Percentiles rank a stretch among this genome's conserved stretches.
phyloP scores from a whole-genome alignment of 768 basidiomycete genomes.

The Udeniomyces megalosporus region DNA sequence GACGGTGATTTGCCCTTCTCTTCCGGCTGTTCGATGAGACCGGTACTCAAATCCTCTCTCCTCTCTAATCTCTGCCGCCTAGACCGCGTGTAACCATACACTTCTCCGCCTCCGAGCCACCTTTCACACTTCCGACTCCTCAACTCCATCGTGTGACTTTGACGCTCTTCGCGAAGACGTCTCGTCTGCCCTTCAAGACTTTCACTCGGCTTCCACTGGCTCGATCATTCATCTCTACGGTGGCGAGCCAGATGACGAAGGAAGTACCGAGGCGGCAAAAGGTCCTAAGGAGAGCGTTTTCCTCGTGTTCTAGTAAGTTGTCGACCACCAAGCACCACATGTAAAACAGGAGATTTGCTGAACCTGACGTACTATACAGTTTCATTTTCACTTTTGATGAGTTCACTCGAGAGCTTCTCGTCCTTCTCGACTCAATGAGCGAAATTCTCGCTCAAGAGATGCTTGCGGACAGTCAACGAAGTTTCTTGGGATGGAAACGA shows the following conservation, averaged over 20 bases:
- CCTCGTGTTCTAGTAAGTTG: slow-evolving; percentile 71
- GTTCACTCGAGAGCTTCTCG: slow-evolving; percentile 66
- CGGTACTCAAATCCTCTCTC: background rate
- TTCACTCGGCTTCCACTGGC: background rate
- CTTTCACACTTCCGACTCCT: background rate
- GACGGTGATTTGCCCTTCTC: slow-evolving; percentile 19
- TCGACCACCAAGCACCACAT: too few relatives aligned
- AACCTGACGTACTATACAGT: too few relatives aligned
- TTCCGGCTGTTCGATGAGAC: background rate
- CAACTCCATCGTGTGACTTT: background rate
- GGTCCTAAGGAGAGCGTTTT: slow-evolving; percentile 59
- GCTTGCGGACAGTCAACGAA: background rate
- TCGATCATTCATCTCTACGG: slow-evolving; percentile 13
- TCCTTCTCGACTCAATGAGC: slow-evolving; percentile 67
- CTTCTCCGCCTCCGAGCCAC: slow-evolving; percentile 10
- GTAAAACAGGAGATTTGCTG: too few relatives aligned
- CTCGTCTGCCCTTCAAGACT: background rate
- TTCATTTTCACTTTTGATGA: slow-evolving; percentile 95
- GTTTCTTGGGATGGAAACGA: background rate
- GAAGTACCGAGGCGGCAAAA: background rate
- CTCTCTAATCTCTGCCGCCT: background rate
- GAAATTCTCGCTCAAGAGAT: slow-evolving; percentile 34
- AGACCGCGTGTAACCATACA: slow-evolving; percentile 4
- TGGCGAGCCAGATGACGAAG: background rate
- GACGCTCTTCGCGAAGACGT: slow-evolving; percentile 1